Percentiles rank a stretch among this genome's conserved stretches.
Evolutionary conservation across 1,139 yeast genomes (phyloP).

Genomic region (Casaregolazyma lundiana): DNA sequence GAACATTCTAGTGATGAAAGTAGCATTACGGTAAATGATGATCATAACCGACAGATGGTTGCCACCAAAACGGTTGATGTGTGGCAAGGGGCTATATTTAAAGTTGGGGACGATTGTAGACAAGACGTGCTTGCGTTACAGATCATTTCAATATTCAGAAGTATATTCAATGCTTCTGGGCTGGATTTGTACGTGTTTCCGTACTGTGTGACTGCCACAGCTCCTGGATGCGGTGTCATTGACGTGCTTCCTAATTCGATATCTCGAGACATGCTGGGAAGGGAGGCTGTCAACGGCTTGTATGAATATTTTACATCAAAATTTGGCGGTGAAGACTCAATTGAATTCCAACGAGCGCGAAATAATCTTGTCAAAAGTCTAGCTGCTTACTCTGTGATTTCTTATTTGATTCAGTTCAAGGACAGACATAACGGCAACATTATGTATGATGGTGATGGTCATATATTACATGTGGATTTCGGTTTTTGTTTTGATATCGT

Average conservation of each 20-base stretch:
- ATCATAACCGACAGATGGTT: constrained; percentile 8
- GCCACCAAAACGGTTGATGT: constrained; percentile 26
- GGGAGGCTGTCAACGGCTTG: constrained; percentile 97
- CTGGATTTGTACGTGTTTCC: constrained; percentile 90
- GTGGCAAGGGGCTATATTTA: constrained; percentile 96
- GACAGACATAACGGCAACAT: constrained; percentile 99
- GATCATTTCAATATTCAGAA: constrained; percentile 82
- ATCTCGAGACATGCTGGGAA: constrained; percentile 96
- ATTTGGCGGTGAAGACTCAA: constrained; percentile 88
- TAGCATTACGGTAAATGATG: constrained; percentile 22
- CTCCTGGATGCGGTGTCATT: constrained; percentile 98
- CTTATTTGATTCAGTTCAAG: constrained; percentile 88
- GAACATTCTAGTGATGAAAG: constrained; percentile 37
- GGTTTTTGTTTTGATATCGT: constrained; percentile 98
- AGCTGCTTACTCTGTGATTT: constrained; percentile 93
- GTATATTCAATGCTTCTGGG: constrained; percentile 85
- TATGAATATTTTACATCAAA: constrained; percentile 89
- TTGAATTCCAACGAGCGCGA: constrained; percentile 86
- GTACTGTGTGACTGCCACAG: constrained; percentile 94
- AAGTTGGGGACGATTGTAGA: constrained; percentile 98
- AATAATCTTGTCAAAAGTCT: constrained; percentile 88
- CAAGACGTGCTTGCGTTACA: constrained; percentile 96
- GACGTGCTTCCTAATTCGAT: constrained; percentile 94
- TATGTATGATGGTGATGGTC: constrained; percentile 96
- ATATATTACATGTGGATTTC: constrained; percentile 91